These are phyloP conservation scores for Canna indica DNA, from an alignment of 176 grass and related monocot genomes.

Conservation along the genomic window DNA sequence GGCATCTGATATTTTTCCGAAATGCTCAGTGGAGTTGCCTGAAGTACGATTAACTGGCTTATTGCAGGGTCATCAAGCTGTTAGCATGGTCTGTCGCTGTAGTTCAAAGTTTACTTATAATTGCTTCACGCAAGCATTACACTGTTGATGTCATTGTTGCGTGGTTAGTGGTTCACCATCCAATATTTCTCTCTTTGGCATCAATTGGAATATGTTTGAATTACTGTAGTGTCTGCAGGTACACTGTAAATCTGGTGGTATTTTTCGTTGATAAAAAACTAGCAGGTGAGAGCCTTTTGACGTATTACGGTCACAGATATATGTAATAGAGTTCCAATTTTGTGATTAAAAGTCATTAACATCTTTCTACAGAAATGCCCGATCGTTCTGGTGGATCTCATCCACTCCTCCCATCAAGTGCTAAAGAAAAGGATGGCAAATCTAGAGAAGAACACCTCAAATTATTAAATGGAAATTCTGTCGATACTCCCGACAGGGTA, in stretches of 20 bases:
- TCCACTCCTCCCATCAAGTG: conserved; percentile 51
- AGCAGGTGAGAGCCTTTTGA: conserved; percentile 34
- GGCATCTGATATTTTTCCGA: not conserved
- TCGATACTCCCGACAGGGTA: conserved; percentile 64
- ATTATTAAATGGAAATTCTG: conserved; percentile 54
- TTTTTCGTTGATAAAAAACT: conserved; percentile 88
- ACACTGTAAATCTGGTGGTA: conserved; percentile 89
- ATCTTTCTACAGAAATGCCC: conserved; percentile 60
- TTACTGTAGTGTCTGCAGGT: conserved; percentile 36
- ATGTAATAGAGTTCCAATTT: not conserved
- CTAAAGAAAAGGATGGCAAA: conserved; percentile 63
- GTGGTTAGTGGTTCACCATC: conserved; percentile 33
- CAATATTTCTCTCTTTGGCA: not conserved
- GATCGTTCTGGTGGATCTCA: conserved; percentile 54
- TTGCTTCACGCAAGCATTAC: conserved; percentile 94
- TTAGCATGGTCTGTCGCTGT: conserved; percentile 74
- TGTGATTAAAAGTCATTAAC: not conserved
- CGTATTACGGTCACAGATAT: not conserved
- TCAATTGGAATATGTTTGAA: conserved; percentile 2
- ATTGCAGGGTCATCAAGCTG: conserved; percentile 68
- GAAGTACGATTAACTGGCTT: not conserved
- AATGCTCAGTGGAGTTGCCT: not conserved
- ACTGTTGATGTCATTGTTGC: conserved; percentile 92
- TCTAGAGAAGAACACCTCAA: conserved; percentile 60
- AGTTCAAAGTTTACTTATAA: conserved; percentile 89